Evolutionary conservation across 2,329 filamentous ascomycete genomes (phyloP), one percentile per base, ranked within the genome.

Genomic region (Aspergillus ochraceoroseus): DNA sequence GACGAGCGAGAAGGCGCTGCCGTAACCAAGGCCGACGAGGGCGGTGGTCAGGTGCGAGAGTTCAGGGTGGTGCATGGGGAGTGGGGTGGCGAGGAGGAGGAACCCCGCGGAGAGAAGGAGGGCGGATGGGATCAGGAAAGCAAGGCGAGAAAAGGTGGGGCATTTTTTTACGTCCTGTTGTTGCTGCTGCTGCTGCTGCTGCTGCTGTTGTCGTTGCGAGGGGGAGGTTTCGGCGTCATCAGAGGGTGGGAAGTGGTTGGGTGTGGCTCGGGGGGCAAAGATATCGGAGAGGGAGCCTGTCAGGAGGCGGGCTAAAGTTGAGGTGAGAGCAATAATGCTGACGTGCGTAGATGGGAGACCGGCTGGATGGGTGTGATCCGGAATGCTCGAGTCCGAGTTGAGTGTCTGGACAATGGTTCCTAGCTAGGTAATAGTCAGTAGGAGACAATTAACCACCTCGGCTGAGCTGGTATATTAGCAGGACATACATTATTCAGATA

Each of bases 341-440:
- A 98, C 89, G 57, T 98, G 92, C 0, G 88, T 95, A 8, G 67
- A 67, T 5, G 41, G 88, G 80, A 26, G 85, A 75, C 34, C 85
- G 77, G 32, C 83, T 79, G 53, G 71, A 62, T 52, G 57, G 46
- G 55, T 48, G 38, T 68, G 59, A 33, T 69, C 62, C 12, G 73
- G 59, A 5, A 68, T 62, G 12, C 79, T 80, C 9, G 76, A 76
- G n/a, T 69, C 70, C 4, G 77, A 76, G 30, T 85, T 86, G 3
- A 95, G 72, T 0, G 90, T 94, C 52, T 85, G 83, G 53, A 96
- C 89, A 46, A 98, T 83, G 15, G 89, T 95, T 23, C 92, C 92
- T 7, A 98, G 68, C 68, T 71, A 42, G 38, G 32, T 7, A 8
- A 9, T 14, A 14, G 17, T 26, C n/a, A 44, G 25, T 13, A 3